Conservation (phyloP, 345 rosid species). For the Citrus maxima region DNA sequence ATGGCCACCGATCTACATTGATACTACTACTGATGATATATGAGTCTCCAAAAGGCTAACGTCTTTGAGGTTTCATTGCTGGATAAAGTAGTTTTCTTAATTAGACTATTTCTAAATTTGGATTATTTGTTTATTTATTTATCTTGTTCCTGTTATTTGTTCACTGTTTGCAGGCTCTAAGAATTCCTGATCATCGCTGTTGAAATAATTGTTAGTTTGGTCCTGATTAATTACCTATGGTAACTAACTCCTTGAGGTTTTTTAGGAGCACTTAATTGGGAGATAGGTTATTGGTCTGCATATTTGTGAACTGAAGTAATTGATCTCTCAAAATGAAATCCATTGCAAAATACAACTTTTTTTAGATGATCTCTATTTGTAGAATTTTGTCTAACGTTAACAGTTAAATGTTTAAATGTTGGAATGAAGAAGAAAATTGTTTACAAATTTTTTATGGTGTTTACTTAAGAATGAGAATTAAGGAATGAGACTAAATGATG, state of each 20-base stretch:
- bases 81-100: slow-evolving; percentile 9
- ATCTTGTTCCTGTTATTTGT: background rate
- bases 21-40: slow-evolving; percentile 89
- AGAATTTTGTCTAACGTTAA: background rate
- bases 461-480: background rate
- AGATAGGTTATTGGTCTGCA: background rate
- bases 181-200: background rate
- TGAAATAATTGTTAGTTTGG: background rate
- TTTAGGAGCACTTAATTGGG: no score
- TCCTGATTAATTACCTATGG: background rate
- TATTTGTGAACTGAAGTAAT: background rate
- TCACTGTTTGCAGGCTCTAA: background rate
- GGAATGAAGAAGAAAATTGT: background rate
- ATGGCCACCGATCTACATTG: slow-evolving; percentile 52
- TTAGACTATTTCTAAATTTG: background rate
- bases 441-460: background rate
- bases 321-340: background rate
- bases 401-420: background rate
- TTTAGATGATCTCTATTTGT: background rate
- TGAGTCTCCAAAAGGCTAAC: slow-evolving; percentile 16
- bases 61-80: no score
- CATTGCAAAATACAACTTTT: background rate
- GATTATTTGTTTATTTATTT: background rate
- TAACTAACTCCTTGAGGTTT: no score
- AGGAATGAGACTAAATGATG: no score